Evolutionary conservation across 306 rosid genomes (phyloP), one percentile per base, ranked within the genome.

Genomic region (Cicer chorassanicum): DNA sequence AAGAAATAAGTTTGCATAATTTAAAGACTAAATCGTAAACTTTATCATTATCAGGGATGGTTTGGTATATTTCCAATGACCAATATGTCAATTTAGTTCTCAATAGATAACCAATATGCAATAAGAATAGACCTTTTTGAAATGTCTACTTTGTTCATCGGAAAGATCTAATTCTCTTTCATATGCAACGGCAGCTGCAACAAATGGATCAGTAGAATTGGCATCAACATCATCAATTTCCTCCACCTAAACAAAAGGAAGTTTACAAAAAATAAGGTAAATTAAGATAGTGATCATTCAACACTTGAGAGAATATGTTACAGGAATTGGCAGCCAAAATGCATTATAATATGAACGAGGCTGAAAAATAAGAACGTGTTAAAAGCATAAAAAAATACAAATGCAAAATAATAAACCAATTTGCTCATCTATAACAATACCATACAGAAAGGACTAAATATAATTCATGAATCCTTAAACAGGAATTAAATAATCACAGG

Each of bases 201-300:
- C 87, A 87, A 91, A 91, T 62, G 97, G 97, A 86, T 94, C 97
- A 7, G 76, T 75, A 42, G 88, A 86, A 87, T 60, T 80, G 48
- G 89, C 92, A 83, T 91, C 96, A 73, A 94, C 79, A 57, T 91
- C 98, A 82, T 91, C 98, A 73, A 94, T 94, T 89, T 94, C 98
- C 82, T 94, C 98, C 70, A 94, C 98, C 98, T 93, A 82, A 65
- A 40, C 5, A 80, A 74, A 73, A 77, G 21, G 21, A 50, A 74
- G 57, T 48, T 59, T 49, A n/a, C 3, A 55, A 34, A 29, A 76
- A 18, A 45, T 6, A 51, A 48, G 48, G 62, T 15, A 74, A 77
- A 77, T 14, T 44, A 44, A 65, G 65, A 63, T 53, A 63, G 70
- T 54, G 48, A 43, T 72, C 21, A 49, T 6, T 19, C 68, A 82